Evolutionary conservation across 2,329 filamentous ascomycete genomes (phyloP), one percentile per base, ranked within the genome.

Genomic region (Nannizziopsis arthrosporioides): DNA sequence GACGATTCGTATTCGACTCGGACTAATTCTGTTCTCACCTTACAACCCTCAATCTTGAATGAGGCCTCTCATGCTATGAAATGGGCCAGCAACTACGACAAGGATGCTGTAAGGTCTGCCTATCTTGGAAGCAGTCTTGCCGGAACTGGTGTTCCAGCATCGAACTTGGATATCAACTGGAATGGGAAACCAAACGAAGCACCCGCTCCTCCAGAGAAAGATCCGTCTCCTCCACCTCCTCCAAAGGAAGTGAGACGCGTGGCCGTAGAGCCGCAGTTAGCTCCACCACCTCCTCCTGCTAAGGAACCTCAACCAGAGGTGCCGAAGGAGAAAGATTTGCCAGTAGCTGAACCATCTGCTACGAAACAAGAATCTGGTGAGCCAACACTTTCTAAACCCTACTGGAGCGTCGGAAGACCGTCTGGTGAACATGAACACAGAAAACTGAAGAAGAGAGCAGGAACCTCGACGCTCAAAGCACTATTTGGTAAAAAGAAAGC

Each of bases 71-170:
- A 88, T 18, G 92, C 92, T 1, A 83, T 98, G 81, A 94, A 94
- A 65, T 98, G 92, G 92, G 87, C 90, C 30, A 90, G 76, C 65
- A 88, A 88, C 59, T 96, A 95, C 62, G 92, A 96, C 67, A 93
- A 92, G 67, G 82, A 92, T 59, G 74, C 82, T 6, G 82, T 94
- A 53, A 81, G 88, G 47, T 81, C 86, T 54, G 81, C 85, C n/a
- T 96, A 96, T 65, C 73, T 96, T 44, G 78, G 80, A 40, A 82
- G 93, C 61, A 71, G 69, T 42, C 78, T 74, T 55, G 81, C 84
- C 37, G 88, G 89, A 17, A 84, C 78, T 50, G 85, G 85, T 10
- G 54, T 70, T 15, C 72, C 69, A 1, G 66, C 69, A 36, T 69
- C 73, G 12, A 68, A 72, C 10, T 65, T 73, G 31, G 51, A 59